Base-by-base conservation (phyloP, 2,329 filamentous ascomycete genomes). In the Botrytis elliptica region DNA sequence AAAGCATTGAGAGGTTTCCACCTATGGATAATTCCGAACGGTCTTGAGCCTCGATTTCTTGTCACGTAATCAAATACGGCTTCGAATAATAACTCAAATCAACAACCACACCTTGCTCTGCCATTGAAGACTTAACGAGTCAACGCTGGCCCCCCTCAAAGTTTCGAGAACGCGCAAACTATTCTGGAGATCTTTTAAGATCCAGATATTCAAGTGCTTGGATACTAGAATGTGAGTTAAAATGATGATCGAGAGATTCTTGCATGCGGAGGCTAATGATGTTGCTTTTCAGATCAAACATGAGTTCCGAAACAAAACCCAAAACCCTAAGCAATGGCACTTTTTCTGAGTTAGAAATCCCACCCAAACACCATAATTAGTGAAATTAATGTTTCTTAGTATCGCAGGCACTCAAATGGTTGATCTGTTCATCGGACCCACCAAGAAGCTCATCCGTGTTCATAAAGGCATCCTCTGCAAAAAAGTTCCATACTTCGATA, bases 341-440 rank as follows among this genome's bases (percentile, higher is more conserved):
- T 42, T 42, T 42, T 16, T 42, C 42, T 7, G 42, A 42, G 42
- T 42, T 7, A 42, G 4, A 18, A 6, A 18, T 6, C 16, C 16
- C 5, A 42, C 16, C 42, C 42, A 18, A 14, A 42, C 16, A 42
- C 42, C 1, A 14, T 42, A 0, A 18, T 42, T 18, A 6, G 42
- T 18, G 42, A 42, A 18, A 18, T 42, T 18, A 18, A 42, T 42
- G 42, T 42, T 42, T 42, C 4, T 18, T 42, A 42, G 42, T 18
- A 42, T 42, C 1, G 42, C 42, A 16, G 42, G 72, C 6, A 66
- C 33, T 44, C 68, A 75, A 3, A 76, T 76, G 60, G 73, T 77
- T 2, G 49, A 75, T n/a, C 38, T 77, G 3, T 71, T 73, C 40
- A 72, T 76, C 14, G 75, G 76, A 10, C 66, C 73, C 0, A 44